Percentiles rank a stretch among this genome's conserved stretches.
Evolutionary conservation across 805 yeast species (phyloP).

Genomic region (Saccharomycopsis fermentans): DNA sequence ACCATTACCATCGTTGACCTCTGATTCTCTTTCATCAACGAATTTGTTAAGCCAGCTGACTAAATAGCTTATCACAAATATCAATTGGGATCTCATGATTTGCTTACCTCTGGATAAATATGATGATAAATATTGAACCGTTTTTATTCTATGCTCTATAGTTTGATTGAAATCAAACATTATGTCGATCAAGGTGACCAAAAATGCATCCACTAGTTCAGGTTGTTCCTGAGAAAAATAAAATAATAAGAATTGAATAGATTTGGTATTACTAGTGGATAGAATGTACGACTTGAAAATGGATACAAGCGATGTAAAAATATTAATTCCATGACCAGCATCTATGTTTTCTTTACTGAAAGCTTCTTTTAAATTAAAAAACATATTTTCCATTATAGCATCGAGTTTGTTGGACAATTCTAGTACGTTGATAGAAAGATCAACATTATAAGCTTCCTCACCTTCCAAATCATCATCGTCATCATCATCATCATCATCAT

Average conservation of each 20-base stretch:
- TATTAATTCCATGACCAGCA: conserved; percentile 52
- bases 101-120: conserved; percentile 80
- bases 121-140: conserved; percentile 86
- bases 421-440: conserved; percentile 37
- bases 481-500: conserved; percentile 23
- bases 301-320: conserved; percentile 66
- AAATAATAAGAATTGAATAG: conserved; percentile 78
- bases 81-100: conserved; percentile 59
- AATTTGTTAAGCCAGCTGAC: conserved; percentile 78
- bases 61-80: conserved; percentile 73
- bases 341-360: conserved; percentile 43
- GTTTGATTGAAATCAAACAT: conserved; percentile 64
- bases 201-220: conserved; percentile 74
- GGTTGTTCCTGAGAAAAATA: conserved; percentile 71
- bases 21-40: conserved; percentile 75
- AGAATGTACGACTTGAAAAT: conserved; percentile 73
- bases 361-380: conserved; percentile 38
- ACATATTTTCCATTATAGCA: conserved; percentile 47
- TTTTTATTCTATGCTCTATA: conserved; percentile 69
- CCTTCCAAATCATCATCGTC: conserved; percentile 28
- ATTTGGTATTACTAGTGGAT: conserved; percentile 86
- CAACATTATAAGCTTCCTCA: conserved; percentile 39
- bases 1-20: conserved; percentile 45
- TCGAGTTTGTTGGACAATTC: conserved; percentile 64
- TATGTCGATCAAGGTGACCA: conserved; percentile 72